These are phyloP conservation scores for Stemphylium lycopersici DNA, from an alignment of 2,329 filamentous ascomycete species.

Conservation along the genomic window DNA sequence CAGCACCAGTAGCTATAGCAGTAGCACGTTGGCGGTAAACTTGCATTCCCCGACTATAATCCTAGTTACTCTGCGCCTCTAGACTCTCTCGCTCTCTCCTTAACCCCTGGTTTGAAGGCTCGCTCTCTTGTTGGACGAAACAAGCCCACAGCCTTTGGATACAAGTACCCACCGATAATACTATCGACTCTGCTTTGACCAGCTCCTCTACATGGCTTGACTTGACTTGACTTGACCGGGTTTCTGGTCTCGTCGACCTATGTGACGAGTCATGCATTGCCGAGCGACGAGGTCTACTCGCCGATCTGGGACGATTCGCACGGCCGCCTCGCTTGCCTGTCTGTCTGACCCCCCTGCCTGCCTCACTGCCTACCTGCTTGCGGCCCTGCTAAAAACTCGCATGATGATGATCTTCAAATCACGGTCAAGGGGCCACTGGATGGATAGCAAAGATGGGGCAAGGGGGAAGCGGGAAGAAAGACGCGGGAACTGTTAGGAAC, in stretches of 20 bases:
- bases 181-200: background rate
- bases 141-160: background rate
- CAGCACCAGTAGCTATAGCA: no score
- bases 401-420: background rate
- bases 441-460: background rate
- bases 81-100: background rate
- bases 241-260: background rate
- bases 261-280: background rate
- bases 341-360: no score
- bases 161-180: conserved; percentile 3
- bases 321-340: background rate
- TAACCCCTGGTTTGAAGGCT: conserved; percentile 10
- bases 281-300: background rate
- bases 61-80: background rate
- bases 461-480: background rate
- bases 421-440: background rate
- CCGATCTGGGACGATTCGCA: conserved; percentile 3
- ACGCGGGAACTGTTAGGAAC: background rate
- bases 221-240: background rate
- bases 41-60: background rate
- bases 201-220: background rate
- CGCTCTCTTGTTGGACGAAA: background rate
- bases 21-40: no score
- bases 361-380: background rate
- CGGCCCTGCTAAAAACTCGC: background rate